phyloP scores from a whole-genome alignment of 164 flowering plant genomes.

The Brasenia schreberi region DNA sequence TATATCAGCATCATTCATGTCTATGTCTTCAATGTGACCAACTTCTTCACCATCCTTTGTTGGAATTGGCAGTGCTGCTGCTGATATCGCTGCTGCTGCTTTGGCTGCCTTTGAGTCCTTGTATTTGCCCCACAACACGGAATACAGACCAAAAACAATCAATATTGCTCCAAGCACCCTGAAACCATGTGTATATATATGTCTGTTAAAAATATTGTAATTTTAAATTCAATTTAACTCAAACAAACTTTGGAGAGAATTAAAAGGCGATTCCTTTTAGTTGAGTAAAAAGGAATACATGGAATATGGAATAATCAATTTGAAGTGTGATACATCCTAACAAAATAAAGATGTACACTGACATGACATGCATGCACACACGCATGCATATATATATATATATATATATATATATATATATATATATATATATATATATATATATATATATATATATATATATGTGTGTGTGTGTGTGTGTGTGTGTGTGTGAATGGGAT shows the following conservation, averaged over 20 bases:
- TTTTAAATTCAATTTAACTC: not conserved
- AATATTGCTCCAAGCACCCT: constrained; percentile 35
- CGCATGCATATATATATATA: not conserved
- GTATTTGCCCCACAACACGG: constrained; percentile 44
- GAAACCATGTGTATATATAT: not conserved
- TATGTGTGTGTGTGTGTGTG: not conserved
- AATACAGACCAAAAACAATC: constrained; percentile 34
- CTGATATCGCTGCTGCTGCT: not conserved
- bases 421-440: too few species aligned
- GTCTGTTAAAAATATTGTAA: not conserved
- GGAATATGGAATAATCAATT: too few species aligned
- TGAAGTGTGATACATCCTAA: too few species aligned
- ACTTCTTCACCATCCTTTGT: not conserved
- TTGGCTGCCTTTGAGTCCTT: constrained; percentile 15
- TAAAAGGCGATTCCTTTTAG: too few species aligned
- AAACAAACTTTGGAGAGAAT: too few species aligned
- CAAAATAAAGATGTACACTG: too few species aligned
- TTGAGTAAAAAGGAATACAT: too few species aligned
- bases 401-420: too few species aligned
- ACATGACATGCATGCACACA: too few species aligned
- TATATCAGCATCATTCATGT: not conserved
- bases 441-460: not conserved
- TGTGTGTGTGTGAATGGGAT: too few species aligned
- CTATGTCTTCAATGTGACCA: constrained; percentile 2
- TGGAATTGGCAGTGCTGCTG: not conserved